Base-by-base conservation (phyloP, 257 asterid species). In the Henckelia pumila region DNA sequence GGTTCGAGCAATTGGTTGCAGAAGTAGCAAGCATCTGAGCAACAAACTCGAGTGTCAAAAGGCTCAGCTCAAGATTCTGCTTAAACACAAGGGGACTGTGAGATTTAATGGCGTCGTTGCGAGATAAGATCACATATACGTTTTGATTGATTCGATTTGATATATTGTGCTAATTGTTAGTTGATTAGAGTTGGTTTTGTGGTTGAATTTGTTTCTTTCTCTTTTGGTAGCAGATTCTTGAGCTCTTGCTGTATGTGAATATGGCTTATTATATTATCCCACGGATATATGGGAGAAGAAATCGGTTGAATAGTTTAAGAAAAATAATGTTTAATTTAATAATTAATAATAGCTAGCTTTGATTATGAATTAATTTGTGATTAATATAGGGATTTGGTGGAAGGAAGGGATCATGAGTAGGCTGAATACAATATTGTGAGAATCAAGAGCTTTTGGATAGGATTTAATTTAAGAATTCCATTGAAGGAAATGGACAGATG, bases 41-140 rank as follows among this genome's bases (percentile, higher is more conserved):
- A 85, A 77, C 35, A 89, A 84, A 75, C 67, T 91, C 84, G 95
- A 87, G 61, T 85, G 95, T 28, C 96, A 91, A 35, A 91, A 85
- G 79, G 95, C 95, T 57, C 96, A 88, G 82, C 68, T 91, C 14
- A 86, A 85, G 73, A 80, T 83, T 68, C 25, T 91, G 68, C 76
- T 88, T 2, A 85, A 86, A 55, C 95, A 86, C 49, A 88, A 81
- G 73, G 84, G 78, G 52, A 66, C 76, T 59, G 72, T 81, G 23
- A 69, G 79, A 23, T 71, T 79, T 68, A 79, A 70, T 72, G 78
- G 77, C 65, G 81, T 88, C 29, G 14, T 84, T 64, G 62, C 88
- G n/a, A 82, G 75, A 73, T 81, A 67, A 78, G 61, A 47, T 72
- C 6, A 17, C 22, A n/a, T 14, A 32, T 13, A 32, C 32, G 5